Base-by-base conservation (phyloP, 2,329 filamentous ascomycete species). In the Proliferodiscus dingleyae region DNA sequence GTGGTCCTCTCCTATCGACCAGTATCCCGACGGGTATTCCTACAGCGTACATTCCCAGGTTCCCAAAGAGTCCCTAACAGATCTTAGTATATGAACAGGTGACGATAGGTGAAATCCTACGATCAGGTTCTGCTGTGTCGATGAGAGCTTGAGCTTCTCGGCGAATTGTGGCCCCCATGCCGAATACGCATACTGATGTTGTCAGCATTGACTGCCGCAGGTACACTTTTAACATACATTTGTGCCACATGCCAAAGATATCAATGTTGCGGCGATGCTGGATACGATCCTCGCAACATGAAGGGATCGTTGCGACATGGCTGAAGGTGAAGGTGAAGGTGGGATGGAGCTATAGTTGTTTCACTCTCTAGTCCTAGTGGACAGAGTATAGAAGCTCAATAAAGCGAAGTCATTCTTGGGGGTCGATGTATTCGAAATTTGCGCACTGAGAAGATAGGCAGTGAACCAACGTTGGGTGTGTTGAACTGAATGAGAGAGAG, bases 161-260 rank as follows among this genome's bases (percentile, higher is more conserved):
- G 90, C 89, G 63, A 96, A 96, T 68, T 96, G 90, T 16, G 93
- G 93, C 11, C 88, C 89, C 90, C 93, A 98, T 68, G 91, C 91
- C 45, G 89, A 96, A 69, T 96, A 98, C 63, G 90, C 91, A 79
- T 98, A 97, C 89, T 96, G 62, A 40, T 41, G 13, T 28, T 41
- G 49, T 66, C 47, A 71, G 61, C 43, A 47, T 34, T 22, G 22
- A 15, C 33, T 46, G 29, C 2, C 13, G 15, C 33, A 42, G 10
- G 26, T 36, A 21, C 11, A 38, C 2, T 28, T n/a, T 26, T 7
- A 29, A 68, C 81, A 61, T 69, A 94, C 89, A 67, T 96, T 96
- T 52, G 90, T 95, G 50, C 93, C 93, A 66, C 90, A 95, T 50
- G 90, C 89, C 48, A 97, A 74, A 13, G 90, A 82, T 52, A 96